phyloP scores from a whole-genome alignment of 2,329 filamentous ascomycete genomes.

The Ophiostoma populinum region DNA sequence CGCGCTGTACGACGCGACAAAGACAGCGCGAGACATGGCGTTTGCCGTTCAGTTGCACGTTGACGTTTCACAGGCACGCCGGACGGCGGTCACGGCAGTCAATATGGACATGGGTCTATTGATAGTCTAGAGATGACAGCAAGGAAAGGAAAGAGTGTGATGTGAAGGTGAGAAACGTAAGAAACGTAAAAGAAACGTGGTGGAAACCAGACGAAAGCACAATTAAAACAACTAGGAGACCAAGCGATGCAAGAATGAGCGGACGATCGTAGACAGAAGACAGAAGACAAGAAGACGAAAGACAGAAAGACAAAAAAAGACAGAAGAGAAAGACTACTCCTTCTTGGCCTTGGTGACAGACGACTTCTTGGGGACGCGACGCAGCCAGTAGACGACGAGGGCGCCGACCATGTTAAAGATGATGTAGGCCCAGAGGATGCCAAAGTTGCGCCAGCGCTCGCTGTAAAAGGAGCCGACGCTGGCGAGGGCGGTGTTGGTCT shows the following conservation, averaged over 20 bases:
- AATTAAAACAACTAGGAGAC: too few species aligned
- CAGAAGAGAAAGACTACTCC: slow-evolving; percentile 7
- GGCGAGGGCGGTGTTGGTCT: slow-evolving; percentile 35
- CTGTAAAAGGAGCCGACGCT: slow-evolving; percentile 32
- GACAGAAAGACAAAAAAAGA: background rate
- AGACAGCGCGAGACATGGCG: too few species aligned
- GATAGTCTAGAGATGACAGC: too few species aligned
- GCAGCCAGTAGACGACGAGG: slow-evolving; percentile 17
- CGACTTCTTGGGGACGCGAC: slow-evolving; percentile 13
- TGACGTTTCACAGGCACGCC: too few species aligned
- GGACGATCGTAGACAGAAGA: background rate
- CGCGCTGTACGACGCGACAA: too few species aligned
- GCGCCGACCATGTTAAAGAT: slow-evolving; percentile 33
- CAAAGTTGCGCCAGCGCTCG: slow-evolving; percentile 53
- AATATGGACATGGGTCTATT: too few species aligned
- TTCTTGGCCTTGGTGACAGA: slow-evolving; percentile 10
- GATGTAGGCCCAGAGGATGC: slow-evolving; percentile 36
- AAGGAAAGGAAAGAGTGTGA: too few species aligned
- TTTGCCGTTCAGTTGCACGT: too few species aligned
- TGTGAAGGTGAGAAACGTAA: too few species aligned
- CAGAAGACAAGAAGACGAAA: background rate
- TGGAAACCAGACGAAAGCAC: too few species aligned
- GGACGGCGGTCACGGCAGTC: too few species aligned
- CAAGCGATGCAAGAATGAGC: background rate
- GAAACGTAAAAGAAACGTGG: too few species aligned